Evolutionary conservation across 495 filamentous ascomycete species (phyloP).

Genomic region (Aspergillus cristatus): DNA sequence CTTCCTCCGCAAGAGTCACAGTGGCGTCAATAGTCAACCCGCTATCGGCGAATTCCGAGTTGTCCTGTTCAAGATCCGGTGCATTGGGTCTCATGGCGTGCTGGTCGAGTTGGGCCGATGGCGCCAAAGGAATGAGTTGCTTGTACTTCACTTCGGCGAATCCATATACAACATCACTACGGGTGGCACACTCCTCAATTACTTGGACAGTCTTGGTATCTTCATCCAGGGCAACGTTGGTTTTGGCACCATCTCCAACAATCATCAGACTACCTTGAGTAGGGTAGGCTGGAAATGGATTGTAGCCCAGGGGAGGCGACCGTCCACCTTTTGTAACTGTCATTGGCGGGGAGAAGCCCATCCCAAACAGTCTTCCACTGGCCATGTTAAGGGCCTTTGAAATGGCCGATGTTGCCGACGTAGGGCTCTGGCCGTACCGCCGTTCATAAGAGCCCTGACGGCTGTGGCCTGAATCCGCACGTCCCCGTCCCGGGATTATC

Average conservation of each 20-base stretch:
- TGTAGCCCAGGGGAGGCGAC: slow-evolving; percentile 71
- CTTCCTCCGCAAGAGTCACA: slow-evolving; percentile 84
- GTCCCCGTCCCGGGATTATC: slow-evolving; percentile 50
- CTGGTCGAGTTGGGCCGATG: slow-evolving; percentile 51
- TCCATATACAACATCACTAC: slow-evolving; percentile 89
- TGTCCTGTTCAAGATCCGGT: slow-evolving; percentile 28
- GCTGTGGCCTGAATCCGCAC: slow-evolving; percentile 55
- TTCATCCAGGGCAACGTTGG: slow-evolving; percentile 58
- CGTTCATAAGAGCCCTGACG: slow-evolving; percentile 71
- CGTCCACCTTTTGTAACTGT: slow-evolving; percentile 54
- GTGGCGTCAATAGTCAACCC: slow-evolving; percentile 73
- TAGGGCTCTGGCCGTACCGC: slow-evolving; percentile 64
- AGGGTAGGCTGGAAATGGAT: slow-evolving; percentile 77
- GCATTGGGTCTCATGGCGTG: slow-evolving; percentile 21
- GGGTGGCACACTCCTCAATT: slow-evolving; percentile 84
- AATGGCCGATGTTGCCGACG: slow-evolving; percentile 76
- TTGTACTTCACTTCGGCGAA: slow-evolving; percentile 99
- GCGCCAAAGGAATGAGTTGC: slow-evolving; percentile 80
- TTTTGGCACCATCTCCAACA: slow-evolving; percentile 55
- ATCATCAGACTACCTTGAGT: slow-evolving; percentile 51
- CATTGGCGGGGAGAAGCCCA: slow-evolving; percentile 62
- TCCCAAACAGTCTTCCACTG: slow-evolving; percentile 71
- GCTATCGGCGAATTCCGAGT: slow-evolving; percentile 24
- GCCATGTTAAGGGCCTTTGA: slow-evolving; percentile 93
- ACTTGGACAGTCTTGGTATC: slow-evolving; percentile 66